Conservation (phyloP, 2,329 filamentous ascomycete species). For the Thermothelomyces thermophilus region DNA sequence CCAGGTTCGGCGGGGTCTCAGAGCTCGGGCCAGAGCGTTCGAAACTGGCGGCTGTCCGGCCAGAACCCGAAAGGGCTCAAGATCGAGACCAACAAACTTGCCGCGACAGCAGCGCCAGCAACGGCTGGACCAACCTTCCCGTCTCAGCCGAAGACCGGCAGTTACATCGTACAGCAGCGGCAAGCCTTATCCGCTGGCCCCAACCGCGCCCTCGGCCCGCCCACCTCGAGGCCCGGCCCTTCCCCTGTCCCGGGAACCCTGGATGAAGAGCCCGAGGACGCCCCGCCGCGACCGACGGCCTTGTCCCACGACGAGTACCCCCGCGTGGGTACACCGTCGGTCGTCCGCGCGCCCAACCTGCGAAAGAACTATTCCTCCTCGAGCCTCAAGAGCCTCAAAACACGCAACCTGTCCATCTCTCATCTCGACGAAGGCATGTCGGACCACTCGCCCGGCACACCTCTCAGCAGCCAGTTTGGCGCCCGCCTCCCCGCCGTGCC, state of each 20-base stretch:
- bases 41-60: conserved; percentile 71
- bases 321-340: conserved; percentile 48
- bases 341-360: conserved; percentile 39
- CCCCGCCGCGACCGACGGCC: conserved; percentile 25
- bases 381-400: conserved; percentile 64
- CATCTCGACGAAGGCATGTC: conserved; percentile 51
- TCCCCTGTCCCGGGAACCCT: conserved; percentile 32
- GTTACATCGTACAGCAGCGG: conserved; percentile 37
- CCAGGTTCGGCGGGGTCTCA: conserved; percentile 30
- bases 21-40: conserved; percentile 46
- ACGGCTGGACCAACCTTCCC: conserved; percentile 22
- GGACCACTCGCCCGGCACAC: conserved; percentile 67
- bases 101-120: conserved; percentile 21
- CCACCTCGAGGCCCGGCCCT: conserved; percentile 30
- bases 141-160: conserved; percentile 28
- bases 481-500: conserved; percentile 51
- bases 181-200: conserved; percentile 36
- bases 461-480: conserved; percentile 61
- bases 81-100: conserved; percentile 67
- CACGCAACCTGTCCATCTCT: conserved; percentile 64
- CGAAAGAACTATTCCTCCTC: conserved; percentile 66
- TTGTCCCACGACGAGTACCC: conserved; percentile 30
- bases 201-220: conserved; percentile 26
- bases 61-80: conserved; percentile 77
- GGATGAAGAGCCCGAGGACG: conserved; percentile 30